Evolutionary conservation across 2,329 filamentous ascomycete species (phyloP).

Genomic region (Claviceps pazoutovae): DNA sequence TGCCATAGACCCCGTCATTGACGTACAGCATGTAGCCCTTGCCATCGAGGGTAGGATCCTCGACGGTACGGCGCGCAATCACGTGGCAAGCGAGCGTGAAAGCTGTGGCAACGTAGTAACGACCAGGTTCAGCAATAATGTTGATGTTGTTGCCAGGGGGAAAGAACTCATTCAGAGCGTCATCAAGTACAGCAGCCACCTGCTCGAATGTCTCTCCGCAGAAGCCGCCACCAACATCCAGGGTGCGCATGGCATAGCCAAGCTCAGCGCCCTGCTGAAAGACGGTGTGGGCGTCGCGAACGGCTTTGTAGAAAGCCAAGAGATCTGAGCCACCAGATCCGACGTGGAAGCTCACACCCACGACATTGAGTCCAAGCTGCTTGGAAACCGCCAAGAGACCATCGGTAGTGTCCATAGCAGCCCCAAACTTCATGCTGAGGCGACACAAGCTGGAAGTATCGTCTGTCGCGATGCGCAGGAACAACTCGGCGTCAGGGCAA

Average conservation of each 20-base stretch:
- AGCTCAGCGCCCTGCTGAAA: constrained; percentile 71
- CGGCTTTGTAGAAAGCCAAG: constrained; percentile 78
- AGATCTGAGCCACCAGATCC: constrained; percentile 93
- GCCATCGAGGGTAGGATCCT: constrained; percentile 49
- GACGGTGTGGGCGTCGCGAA: constrained; percentile 74
- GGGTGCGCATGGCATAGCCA: constrained; percentile 69
- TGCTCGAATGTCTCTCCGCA: constrained; percentile 78
- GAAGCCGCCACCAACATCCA: constrained; percentile 93
- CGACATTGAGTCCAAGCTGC: constrained; percentile 73
- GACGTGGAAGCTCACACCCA: constrained; percentile 95
- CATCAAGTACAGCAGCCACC: constrained; percentile 70
- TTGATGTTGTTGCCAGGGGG: constrained; percentile 56
- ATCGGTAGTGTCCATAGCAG: constrained; percentile 68
- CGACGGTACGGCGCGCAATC: constrained; percentile 83
- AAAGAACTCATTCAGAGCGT: constrained; percentile 78
- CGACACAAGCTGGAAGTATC: constrained; percentile 90
- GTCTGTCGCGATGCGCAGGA: constrained; percentile 88
- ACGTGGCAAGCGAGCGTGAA: constrained; percentile 94
- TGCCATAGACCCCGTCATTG: constrained; percentile 95
- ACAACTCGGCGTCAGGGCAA: constrained; percentile 79
- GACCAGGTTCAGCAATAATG: constrained; percentile 90
- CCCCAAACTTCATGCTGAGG: constrained; percentile 94
- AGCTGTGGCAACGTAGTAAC: constrained; percentile 86
- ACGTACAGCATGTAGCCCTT: constrained; percentile 92
- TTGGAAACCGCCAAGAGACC: constrained; percentile 68